Evolutionary conservation across 2,329 filamentous ascomycete species (phyloP), one percentile per base, ranked within the genome.

Genomic region (Akanthomyces uredinophilus): DNA sequence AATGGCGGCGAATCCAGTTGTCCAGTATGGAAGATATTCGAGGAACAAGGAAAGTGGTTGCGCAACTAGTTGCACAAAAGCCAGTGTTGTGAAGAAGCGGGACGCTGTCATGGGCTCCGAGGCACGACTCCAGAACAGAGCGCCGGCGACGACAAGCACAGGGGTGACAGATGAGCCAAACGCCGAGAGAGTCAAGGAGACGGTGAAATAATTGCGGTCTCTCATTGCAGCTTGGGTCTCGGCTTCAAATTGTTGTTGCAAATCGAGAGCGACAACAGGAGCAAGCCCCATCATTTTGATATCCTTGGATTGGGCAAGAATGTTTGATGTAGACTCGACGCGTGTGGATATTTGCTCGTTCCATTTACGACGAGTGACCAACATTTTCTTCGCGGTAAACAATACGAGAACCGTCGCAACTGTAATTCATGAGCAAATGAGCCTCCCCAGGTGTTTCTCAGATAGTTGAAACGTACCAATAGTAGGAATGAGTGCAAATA

Each of bases 211-310:
- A 27, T 60, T 32, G 24, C 57, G 57, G 22, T 60, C 58, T n/a
- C 24, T 49, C 49, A 60, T 46, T n/a, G 58, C 22, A 4, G n/a
- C n/a, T 1, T 6, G 32, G 18, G 27, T 52, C 18, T 60, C 58
- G 2, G 4, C 47, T 16, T 60, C 58, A 11, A 43, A 52, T 11
- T 16, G 10, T n/a, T 52, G 14, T 18, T 60, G 58, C 10, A 60
- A 18, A 6, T 60, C 16, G 4, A 10, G 11, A 4, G 47, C 47
- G n/a, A 53, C 4, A 3, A 10, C 6, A n/a, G 58, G 49, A 1
- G 20, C 37, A 10, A 60, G 49, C 2, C 58, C 58, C 14, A 52
- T 18, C 58, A 60, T 60, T 27, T 53, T 60, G 47, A 60, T 46
- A 5, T 52, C 49, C 20, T 44, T 53, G 35, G 24, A 22, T n/a